A percentile compares a stretch with the other conserved stretches of the same genome.
phyloP scores from a whole-genome alignment of 1,284 basidiomycete genomes.

The Termitomyces sp. region DNA sequence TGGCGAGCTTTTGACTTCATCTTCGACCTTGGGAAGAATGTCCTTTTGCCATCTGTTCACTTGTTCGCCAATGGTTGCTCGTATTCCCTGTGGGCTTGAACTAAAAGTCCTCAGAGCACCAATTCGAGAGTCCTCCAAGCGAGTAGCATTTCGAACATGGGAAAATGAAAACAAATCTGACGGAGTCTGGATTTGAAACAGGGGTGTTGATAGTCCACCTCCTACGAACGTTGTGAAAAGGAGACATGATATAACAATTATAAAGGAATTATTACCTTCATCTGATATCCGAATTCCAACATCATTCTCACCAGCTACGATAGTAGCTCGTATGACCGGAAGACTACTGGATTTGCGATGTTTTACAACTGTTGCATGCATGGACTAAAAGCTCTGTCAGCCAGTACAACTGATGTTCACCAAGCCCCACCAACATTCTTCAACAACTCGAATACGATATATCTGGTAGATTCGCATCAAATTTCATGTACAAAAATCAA shows the following conservation, averaged over 20 bases:
- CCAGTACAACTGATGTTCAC: neutral
- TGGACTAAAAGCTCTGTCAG: conserved; percentile 41
- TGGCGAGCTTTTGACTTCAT: conserved; percentile 17
- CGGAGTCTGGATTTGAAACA: conserved; percentile 49
- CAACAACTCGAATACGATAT: conserved; percentile 84
- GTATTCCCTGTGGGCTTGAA: conserved; percentile 56
- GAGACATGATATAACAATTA: neutral
- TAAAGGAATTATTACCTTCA: conserved; percentile 50
- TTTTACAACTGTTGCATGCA: conserved; percentile 54
- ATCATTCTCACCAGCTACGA: conserved; percentile 67
- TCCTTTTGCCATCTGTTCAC: conserved; percentile 42
- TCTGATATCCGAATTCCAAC: conserved; percentile 81
- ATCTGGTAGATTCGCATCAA: conserved; percentile 38
- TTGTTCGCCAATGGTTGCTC: conserved; percentile 74
- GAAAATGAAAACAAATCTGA: conserved; percentile 81
- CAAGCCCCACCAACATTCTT: conserved; percentile 62
- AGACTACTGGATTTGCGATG: conserved; percentile 37
- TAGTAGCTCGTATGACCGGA: conserved; percentile 66
- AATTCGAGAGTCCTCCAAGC: conserved; percentile 63
- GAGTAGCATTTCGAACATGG: conserved; percentile 66
- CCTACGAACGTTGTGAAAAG: conserved; percentile 37
- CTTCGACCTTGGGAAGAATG: conserved; percentile 1
- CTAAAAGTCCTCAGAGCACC: conserved; percentile 66
- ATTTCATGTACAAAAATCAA: neutral
- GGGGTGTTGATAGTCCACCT: conserved; percentile 54